Evolutionary conservation across 2,329 filamentous ascomycete genomes (phyloP), one percentile per base, ranked within the genome.

Genomic region (Sporothrix pallida): DNA sequence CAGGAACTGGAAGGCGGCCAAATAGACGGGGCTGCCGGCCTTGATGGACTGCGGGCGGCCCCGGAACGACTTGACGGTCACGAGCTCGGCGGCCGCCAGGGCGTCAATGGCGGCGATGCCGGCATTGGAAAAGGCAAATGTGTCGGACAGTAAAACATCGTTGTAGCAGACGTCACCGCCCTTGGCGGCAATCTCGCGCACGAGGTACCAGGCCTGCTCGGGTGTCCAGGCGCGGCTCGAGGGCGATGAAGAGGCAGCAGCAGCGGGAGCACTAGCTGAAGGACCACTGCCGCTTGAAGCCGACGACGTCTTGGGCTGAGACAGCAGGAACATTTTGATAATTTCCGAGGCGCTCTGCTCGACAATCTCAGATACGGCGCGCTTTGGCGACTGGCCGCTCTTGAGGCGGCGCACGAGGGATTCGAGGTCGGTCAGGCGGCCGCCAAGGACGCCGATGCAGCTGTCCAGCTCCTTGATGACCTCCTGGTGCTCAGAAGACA

Each of bases 341-440:
- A 98, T 95, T 79, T 98, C 96, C 0, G 93, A 93, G 0, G 94
- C 93, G 20, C 92, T 92, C 79, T 97, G 94, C 72, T 93, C 91
- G 72, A 97, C 92, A 75, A 99, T 98, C 76, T 97, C 94, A 26
- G 90, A 86, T 2, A 98, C 91, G 2, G 96, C 96, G 77, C 92
- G 87, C 76, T 87, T 88, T 0, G 96, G 96, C 1, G 88, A 92
- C 81, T 98, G 94, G 17, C 96, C 95, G 0, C 92, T 90, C 82
- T 94, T 93, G 78, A 99, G 92, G 20, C 96, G 89, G 50, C 95
- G 90, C n/a, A 95, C 92, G 60, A 99, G 89, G 79, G 96, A 97
- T 80, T 98, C 95, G 23, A 99, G 90, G 79, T 99, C 96, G 0
- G 94, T 97, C n/a, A 99, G 87, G 3, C 96, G 93, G 1, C 96